Percentiles rank a stretch among this genome's conserved stretches.
Evolutionary conservation across 164 flowering plant genomes (phyloP).

Genomic region (Nymphaea colorata): DNA sequence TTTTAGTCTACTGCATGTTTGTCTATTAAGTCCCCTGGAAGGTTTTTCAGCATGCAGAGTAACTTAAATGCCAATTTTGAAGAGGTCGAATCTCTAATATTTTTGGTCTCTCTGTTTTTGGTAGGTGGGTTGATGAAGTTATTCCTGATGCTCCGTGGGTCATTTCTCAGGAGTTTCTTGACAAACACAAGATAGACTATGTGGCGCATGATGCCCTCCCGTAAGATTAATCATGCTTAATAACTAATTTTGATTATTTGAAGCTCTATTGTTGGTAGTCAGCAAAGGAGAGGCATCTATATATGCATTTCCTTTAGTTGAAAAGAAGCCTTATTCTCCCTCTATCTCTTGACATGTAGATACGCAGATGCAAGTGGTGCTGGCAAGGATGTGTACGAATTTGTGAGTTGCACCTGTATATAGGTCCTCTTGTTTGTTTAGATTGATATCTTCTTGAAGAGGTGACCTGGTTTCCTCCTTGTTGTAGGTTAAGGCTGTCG

Average conservation of each 20-base stretch:
- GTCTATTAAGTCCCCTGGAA: too few species aligned
- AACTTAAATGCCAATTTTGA: too few species aligned
- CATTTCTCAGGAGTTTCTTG: constrained; percentile 62
- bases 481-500: constrained; percentile 53
- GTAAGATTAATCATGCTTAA: constrained; percentile 36
- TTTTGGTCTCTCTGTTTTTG: not conserved
- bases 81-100: too few species aligned
- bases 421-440: not conserved
- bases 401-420: constrained; percentile 8
- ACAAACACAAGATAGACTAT: constrained; percentile 76
- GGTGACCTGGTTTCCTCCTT: not conserved
- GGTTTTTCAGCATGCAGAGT: too few species aligned
- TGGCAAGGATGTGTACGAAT: constrained; percentile 18
- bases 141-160: constrained; percentile 99
- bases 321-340: not conserved
- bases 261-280: not conserved
- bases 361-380: constrained; percentile 22
- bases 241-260: not conserved
- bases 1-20: too few species aligned
- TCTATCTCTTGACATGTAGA: constrained; percentile 5
- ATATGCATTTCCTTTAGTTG: not conserved
- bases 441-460: not conserved
- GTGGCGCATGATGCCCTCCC: constrained; percentile 98
- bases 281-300: not conserved
- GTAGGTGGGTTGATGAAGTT: constrained; percentile 99